phyloP scores from a whole-genome alignment of 805 yeast species.

The Cyberlindnera veronae region DNA sequence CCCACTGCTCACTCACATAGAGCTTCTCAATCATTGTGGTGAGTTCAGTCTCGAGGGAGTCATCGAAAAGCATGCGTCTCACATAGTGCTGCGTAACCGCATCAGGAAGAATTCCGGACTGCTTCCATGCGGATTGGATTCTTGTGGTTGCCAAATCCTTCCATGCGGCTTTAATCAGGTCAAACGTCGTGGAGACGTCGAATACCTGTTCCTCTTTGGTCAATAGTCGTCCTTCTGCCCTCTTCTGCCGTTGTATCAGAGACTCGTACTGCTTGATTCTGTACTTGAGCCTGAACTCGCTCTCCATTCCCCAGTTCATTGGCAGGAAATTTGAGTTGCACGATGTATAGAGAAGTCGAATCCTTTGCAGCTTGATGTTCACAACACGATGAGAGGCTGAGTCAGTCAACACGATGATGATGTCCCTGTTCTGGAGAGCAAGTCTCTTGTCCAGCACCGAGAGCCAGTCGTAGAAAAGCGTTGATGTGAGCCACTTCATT shows the following conservation, averaged over 20 bases:
- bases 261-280: conserved; percentile 53
- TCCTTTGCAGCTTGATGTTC: conserved; percentile 45
- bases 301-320: conserved; percentile 60
- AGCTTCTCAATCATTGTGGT: conserved; percentile 41
- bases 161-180: conserved; percentile 59
- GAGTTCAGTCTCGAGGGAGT: conserved; percentile 39
- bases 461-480: conserved; percentile 59
- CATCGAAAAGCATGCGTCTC: conserved; percentile 32
- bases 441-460: conserved; percentile 57
- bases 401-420: conserved; percentile 56
- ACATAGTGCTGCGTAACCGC: conserved; percentile 27
- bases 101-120: conserved; percentile 39
- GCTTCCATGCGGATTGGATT: conserved; percentile 42
- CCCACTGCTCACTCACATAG: conserved; percentile 57
- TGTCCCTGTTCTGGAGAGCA: conserved; percentile 44
- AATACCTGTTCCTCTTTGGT: conserved; percentile 40
- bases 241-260: conserved; percentile 28
- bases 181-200: conserved; percentile 53
- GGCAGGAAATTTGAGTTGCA: conserved; percentile 46
- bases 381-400: conserved; percentile 59
- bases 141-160: conserved; percentile 35
- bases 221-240: conserved; percentile 17
- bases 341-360: conserved; percentile 37
- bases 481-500: conserved; percentile 61
- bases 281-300: conserved; percentile 56